Evolutionary conservation across 768 basidiomycete genomes (phyloP), one percentile per base, ranked within the genome.

Genomic region (Phanerochaete carnosa): DNA sequence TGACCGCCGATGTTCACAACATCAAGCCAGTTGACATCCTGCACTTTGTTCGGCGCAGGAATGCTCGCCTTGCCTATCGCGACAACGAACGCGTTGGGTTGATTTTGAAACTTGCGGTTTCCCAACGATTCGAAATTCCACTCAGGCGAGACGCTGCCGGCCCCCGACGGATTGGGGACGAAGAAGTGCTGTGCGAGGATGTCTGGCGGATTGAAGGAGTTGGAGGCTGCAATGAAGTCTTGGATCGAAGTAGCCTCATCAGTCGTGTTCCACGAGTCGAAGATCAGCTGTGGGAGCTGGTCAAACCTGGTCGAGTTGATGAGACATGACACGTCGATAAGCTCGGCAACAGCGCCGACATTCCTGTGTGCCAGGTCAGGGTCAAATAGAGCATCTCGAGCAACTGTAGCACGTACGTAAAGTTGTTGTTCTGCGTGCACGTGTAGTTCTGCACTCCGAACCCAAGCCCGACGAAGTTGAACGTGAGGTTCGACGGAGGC

Each of bases 381-480:
- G 15, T 45, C 9, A 8, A 19, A 3, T 45, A 43, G 19, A 13
- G 29, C 33, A 4, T n/a, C 9, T 12, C 11, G 35, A 23, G 11
- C 16, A 25, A 8, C 22, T 15, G 7, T 32, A 23, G 25, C 15
- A 63, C 80, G 62, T 58, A 85, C 83, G 75, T 75, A 66, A 74
- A 85, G 52, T 61, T 69, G 47, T 74, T 71, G 46, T 61, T 68
- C 35, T 62, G 57, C 9, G 64, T 68, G 66, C 84, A 85, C 29
- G 81, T 84, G 69, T 84, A 86, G 68, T 84, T 84, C 67, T 84
- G 83, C 16, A 75, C 76, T 25, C 83, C 80, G 54, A 82, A 68
- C 12, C 73, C 81, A n/a, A 83, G 68, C 13, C 74, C 77, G 55
- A 84, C 75, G 67, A 74, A 81, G 9, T 70, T 58, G 11, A 68